These are phyloP conservation scores for Phascolomyces articulosus DNA, from an alignment of 371 early-diverging fungal species.

Conservation along the genomic window DNA sequence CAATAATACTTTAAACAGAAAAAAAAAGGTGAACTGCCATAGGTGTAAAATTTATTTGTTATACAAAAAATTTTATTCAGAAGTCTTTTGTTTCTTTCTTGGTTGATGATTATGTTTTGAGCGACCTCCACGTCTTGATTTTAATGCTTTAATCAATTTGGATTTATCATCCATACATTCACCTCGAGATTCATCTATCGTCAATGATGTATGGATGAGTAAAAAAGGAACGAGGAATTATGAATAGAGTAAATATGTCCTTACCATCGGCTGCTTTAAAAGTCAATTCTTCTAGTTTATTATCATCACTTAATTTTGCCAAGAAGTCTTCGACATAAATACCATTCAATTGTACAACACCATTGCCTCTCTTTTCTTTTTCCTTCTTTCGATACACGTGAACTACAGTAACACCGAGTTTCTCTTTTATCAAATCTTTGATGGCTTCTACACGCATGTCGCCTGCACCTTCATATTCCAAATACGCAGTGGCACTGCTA, in stretches of 20 bases:
- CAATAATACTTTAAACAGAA: neutral
- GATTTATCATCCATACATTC: neutral
- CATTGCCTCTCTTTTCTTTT: conserved; percentile 20
- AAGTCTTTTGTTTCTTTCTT: neutral
- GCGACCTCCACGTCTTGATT: neutral
- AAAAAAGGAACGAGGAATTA: no score
- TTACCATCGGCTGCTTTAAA: conserved; percentile 26
- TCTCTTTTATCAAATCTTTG: conserved; percentile 16
- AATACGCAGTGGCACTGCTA: neutral
- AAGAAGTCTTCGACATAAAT: conserved; percentile 40
- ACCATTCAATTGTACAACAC: conserved; percentile 35
- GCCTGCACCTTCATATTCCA: conserved; percentile 38
- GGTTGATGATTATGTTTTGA: neutral
- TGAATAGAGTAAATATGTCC: no score
- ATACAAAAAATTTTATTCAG: no score
- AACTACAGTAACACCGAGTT: neutral
- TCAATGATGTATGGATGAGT: neutral
- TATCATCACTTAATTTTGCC: conserved; percentile 16
- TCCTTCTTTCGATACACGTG: conserved; percentile 16
- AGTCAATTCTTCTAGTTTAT: conserved; percentile 26
- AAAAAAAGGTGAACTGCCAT: neutral
- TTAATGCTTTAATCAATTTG: neutral
- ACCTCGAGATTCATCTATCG: neutral
- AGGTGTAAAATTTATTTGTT: neutral
- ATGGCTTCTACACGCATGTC: conserved; percentile 28